phyloP scores from a whole-genome alignment of 805 yeast genomes.

The Blastobotrys attinorum region DNA sequence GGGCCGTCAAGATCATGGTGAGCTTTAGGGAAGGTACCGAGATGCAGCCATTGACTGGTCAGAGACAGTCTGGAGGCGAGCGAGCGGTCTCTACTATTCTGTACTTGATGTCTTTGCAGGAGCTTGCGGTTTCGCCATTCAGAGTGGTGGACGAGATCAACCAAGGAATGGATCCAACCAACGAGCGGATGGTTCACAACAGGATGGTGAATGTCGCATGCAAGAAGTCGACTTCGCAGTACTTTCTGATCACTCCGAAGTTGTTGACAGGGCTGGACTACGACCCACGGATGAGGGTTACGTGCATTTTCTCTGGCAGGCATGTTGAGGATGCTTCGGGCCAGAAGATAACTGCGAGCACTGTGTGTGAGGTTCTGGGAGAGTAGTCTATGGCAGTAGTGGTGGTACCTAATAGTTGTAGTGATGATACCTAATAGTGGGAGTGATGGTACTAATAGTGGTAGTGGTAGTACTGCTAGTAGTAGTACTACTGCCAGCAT shows the following conservation, averaged over 20 bases:
- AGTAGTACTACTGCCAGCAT: too few species aligned
- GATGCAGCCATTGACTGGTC: constrained; percentile 68
- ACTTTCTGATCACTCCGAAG: constrained; percentile 90
- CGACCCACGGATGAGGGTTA: constrained; percentile 72
- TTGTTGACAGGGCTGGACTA: constrained; percentile 69
- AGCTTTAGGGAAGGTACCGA: constrained; percentile 73
- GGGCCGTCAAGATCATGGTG: constrained; percentile 81
- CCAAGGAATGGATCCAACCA: constrained; percentile 96
- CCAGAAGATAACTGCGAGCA: neutral
- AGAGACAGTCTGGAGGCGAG: constrained; percentile 96
- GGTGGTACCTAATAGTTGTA: too few species aligned
- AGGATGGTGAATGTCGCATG: constrained; percentile 84
- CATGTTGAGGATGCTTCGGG: constrained; percentile 2
- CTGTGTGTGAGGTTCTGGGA: neutral
- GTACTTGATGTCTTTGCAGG: constrained; percentile 85
- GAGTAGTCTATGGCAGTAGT: neutral
- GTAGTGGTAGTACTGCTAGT: too few species aligned
- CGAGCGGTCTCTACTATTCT: constrained; percentile 91
- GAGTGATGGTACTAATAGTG: too few species aligned
- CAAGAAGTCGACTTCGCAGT: constrained; percentile 57
- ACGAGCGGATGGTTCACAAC: constrained; percentile 79
- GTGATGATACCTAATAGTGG: too few species aligned
- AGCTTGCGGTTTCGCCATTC: constrained; percentile 80
- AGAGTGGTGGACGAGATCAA: constrained; percentile 96
- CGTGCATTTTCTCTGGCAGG: constrained; percentile 65